Evolutionary conservation across 2,329 filamentous ascomycete genomes (phyloP).

Genomic region (Diaporthe destruens): DNA sequence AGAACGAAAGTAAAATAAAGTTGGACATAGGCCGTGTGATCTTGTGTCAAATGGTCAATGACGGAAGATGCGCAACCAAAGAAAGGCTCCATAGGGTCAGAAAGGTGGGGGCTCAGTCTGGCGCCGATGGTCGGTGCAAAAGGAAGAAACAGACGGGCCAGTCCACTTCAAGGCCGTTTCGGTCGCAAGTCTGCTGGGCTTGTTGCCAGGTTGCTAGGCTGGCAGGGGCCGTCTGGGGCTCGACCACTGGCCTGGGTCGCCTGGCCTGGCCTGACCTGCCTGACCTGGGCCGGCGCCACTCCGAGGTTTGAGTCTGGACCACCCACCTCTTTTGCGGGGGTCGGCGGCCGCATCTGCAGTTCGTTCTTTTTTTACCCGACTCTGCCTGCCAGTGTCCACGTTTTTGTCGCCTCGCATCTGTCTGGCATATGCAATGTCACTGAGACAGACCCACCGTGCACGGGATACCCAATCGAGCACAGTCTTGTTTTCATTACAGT

Average conservation of each 20-base stretch:
- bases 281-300: constrained; percentile 11
- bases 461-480: not conserved
- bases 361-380: not conserved
- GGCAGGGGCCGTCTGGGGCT: not conserved
- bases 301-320: constrained; percentile 24
- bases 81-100: not conserved
- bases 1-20: not conserved
- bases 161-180: constrained; percentile 14
- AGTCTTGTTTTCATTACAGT: not conserved
- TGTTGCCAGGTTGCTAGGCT: too few relatives aligned
- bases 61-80: not conserved
- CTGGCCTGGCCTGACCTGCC: constrained; percentile 14
- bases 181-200: not conserved
- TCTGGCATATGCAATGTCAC: constrained; percentile 1
- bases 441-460: constrained; percentile 7
- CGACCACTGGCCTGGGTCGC: not conserved
- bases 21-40: not conserved
- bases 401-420: not conserved
- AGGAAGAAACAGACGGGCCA: constrained; percentile 1
- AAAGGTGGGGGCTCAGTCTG: constrained; percentile 8
- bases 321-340: constrained; percentile 7
- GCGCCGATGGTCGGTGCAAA: constrained; percentile 30
- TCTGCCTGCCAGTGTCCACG: not conserved
- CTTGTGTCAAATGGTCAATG: not conserved
- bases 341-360: constrained; percentile 19